Evolutionary conservation across 495 filamentous ascomycete genomes (phyloP).

Genomic region (Neurospora hispaniola): DNA sequence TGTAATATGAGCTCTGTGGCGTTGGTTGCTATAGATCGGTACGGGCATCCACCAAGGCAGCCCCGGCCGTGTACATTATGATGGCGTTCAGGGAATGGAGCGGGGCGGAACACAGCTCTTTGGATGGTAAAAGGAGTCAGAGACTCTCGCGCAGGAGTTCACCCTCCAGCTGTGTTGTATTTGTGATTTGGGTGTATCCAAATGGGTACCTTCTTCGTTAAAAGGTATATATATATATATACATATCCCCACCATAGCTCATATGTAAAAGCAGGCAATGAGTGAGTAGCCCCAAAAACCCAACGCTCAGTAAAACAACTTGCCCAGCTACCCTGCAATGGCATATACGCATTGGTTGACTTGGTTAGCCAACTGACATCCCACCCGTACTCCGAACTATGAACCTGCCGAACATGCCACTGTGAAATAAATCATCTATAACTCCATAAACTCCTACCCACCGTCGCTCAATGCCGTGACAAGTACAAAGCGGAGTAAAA

Average conservation of each 20-base stretch:
- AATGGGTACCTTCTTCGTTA: background rate
- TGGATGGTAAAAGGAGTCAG: background rate
- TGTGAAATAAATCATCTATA: background rate
- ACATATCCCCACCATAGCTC: background rate
- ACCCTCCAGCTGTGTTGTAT: background rate
- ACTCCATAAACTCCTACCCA: background rate
- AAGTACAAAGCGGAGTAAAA: background rate
- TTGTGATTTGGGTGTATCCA: background rate
- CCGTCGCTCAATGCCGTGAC: background rate
- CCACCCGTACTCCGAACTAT: background rate
- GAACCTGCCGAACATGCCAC: background rate
- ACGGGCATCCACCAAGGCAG: background rate
- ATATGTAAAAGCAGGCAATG: background rate
- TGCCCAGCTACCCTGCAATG: background rate
- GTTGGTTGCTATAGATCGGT: background rate
- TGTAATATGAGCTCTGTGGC: background rate
- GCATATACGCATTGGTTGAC: background rate
- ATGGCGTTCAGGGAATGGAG: background rate
- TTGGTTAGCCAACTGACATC: background rate
- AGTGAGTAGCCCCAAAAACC: background rate
- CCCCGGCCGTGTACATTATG: background rate
- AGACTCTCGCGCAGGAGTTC: background rate
- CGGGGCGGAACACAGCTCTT: background rate
- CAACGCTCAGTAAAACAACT: background rate
- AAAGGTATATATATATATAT: background rate